These are phyloP conservation scores for Paratrypanosoma confusum DNA, from an alignment of 208 protist species.

Conservation along the genomic window DNA sequence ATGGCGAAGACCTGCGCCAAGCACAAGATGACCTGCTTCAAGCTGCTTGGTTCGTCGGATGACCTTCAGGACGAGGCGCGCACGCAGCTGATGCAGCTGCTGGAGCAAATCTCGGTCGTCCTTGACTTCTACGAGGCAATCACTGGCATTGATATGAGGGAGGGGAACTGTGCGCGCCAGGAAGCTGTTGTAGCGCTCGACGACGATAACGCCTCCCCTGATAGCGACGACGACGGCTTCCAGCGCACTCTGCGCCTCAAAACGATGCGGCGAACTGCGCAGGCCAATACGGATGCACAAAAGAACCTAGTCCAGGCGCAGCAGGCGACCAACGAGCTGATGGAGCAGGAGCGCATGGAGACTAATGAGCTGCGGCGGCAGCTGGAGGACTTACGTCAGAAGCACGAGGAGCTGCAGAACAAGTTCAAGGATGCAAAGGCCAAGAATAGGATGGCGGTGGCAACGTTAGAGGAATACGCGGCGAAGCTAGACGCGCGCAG, in stretches of 20 bases:
- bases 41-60: constrained; percentile 51
- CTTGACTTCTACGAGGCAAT: constrained; percentile 80
- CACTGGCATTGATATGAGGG: constrained; percentile 73
- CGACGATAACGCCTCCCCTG: constrained; percentile 16
- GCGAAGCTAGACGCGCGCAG: constrained; percentile 46
- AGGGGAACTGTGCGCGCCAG: constrained; percentile 48
- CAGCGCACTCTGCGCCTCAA: constrained; percentile 34
- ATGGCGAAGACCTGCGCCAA: constrained; percentile 72
- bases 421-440: constrained; percentile 89
- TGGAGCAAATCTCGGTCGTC: constrained; percentile 68
- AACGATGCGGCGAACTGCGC: constrained; percentile 1
- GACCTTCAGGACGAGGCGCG: constrained; percentile 43
- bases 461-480: constrained; percentile 51
- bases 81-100: constrained; percentile 73
- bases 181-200: constrained; percentile 42
- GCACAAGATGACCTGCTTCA: constrained; percentile 74
- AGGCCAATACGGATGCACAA: constrained; percentile 19
- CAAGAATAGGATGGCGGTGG: constrained; percentile 74
- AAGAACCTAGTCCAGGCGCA: constrained; percentile 57
- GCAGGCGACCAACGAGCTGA: constrained; percentile 59
- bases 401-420: constrained; percentile 80
- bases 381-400: constrained; percentile 64
- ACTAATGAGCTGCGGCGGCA: constrained; percentile 40
- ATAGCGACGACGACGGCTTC: constrained; percentile 77
- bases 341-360: constrained; percentile 57